Base-by-base conservation (phyloP, 2,329 filamentous ascomycete genomes). In the Davidsoniella australis region DNA sequence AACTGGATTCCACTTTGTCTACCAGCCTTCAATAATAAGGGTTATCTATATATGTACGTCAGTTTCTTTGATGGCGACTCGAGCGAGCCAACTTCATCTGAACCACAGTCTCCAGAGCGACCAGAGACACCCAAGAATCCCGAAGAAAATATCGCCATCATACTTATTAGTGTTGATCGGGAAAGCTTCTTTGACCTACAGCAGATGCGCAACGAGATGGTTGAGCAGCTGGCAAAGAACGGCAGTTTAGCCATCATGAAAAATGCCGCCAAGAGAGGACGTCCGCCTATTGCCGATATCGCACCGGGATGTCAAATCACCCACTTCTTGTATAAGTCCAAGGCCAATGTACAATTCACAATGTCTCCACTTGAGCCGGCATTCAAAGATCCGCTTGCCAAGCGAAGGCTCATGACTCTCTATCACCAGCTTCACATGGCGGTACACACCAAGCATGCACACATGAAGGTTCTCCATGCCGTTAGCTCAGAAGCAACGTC, bases 41-140 rank as follows among this genome's bases (percentile, higher is more conserved):
- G 91, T 23, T 98, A 94, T 61, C 72, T 98, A 1, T 95, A 98
- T 68, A 96, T 98, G 87, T 98, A 96, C 60, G 91, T 98, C 61
- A 94, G 85, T 68, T 98, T 96, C 62, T 75, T 98, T 54, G 79
- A 85, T 56, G 70, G 76, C 37, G 68, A 2, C 49, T 71, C 41
- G 63, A 70, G 33, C 9, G 47, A 45, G 16, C 33, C 50, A 16
- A 41, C 38, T 9, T 26, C 46, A 16, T 48, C 46, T 5, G 18
- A 45, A 7, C 41, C 39, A 20, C 14, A 45, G 26, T 45, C 46
- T 10, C 38, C 46, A 16, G 45, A 33, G n/a, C 45, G 20, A 1
- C 23, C 47, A 4, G 38, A 45, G 18, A 45, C 40, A 63, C 65
- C 53, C 54, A 61, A 73, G 73, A 61, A 81, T 56, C 68, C 82